Evolutionary conservation across 139 green algal genomes (phyloP).

Genomic region (Haematococcus lacustris): DNA sequence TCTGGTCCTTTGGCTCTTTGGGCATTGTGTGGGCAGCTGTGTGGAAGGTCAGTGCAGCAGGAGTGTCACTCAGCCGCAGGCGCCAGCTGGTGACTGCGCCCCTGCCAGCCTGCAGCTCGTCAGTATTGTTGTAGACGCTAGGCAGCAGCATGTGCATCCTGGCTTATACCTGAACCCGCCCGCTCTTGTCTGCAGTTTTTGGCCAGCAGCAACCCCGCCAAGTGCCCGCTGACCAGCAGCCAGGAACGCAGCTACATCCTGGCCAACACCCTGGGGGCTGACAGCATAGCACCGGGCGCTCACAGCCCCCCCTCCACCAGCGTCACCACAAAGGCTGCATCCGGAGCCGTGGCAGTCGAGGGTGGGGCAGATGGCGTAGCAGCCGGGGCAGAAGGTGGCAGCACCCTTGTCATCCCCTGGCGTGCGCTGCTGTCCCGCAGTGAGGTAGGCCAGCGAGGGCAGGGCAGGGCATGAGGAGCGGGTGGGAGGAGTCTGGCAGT

Average conservation of each 20-base stretch:
- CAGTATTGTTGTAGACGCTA: neutral
- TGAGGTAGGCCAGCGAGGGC: constrained; percentile 25
- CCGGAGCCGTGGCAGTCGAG: neutral
- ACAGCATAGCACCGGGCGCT: constrained; percentile 33
- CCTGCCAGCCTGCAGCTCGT: neutral
- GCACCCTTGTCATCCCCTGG: constrained; percentile 72
- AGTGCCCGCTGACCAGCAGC: constrained; percentile 48
- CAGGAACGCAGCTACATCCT: constrained; percentile 38
- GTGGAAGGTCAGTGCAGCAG: neutral
- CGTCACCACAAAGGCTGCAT: neutral
- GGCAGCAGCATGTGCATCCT: neutral
- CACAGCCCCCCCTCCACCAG: neutral
- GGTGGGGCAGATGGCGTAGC: neutral
- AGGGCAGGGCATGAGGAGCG: no score
- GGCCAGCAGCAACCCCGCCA: constrained; percentile 47
- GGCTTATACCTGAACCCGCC: neutral
- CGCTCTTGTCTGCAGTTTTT: neutral
- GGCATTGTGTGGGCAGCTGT: constrained; percentile 62
- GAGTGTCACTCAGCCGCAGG: neutral
- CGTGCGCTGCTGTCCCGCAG: constrained; percentile 72
- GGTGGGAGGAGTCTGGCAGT: neutral
- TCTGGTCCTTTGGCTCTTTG: constrained; percentile 85
- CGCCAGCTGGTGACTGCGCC: neutral
- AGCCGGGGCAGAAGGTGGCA: neutral
- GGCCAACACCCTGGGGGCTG: constrained; percentile 17